Conservation (phyloP, 345 rosid genomes). For the Melastoma malabathricum region DNA sequence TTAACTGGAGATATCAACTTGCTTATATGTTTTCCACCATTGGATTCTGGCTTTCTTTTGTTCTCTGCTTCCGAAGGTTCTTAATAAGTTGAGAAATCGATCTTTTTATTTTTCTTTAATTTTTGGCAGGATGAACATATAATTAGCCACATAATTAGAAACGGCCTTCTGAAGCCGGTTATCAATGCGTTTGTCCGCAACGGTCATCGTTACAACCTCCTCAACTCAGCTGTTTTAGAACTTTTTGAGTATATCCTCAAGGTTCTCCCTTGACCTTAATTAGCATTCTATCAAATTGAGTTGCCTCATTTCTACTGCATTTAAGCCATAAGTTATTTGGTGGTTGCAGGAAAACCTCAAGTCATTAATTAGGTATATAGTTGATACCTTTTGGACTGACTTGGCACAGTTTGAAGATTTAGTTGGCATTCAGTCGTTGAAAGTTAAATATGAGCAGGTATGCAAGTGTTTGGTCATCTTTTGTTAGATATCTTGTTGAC, state of each 20-base stretch:
- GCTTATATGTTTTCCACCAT: too few species aligned
- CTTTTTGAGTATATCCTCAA: constrained; percentile 86
- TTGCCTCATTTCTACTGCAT: not conserved
- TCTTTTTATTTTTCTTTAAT: not conserved
- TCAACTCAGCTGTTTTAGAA: constrained; percentile 85
- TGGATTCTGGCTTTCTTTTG: too few species aligned
- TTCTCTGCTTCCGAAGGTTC: too few species aligned
- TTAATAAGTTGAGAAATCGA: too few species aligned
- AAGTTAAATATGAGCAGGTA: constrained; percentile 78
- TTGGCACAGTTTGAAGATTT: constrained; percentile 49
- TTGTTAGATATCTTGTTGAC: not conserved
- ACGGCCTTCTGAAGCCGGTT: constrained; percentile 73
- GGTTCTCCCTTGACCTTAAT: constrained; percentile 21
- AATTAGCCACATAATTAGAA: constrained; percentile 67
- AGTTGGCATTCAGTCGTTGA: constrained; percentile 44
- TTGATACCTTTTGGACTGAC: constrained; percentile 77
- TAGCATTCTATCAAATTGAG: too few species aligned
- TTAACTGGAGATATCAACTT: too few species aligned
- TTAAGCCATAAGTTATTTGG: constrained; percentile 10
- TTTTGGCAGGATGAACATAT: constrained; percentile 73
- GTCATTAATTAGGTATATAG: constrained; percentile 54
- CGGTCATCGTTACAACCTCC: constrained; percentile 81
- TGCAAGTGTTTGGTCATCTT: constrained; percentile 7
- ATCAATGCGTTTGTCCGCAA: constrained; percentile 76
- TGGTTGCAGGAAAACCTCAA: constrained; percentile 69